Base-by-base conservation (phyloP, 495 filamentous ascomycete genomes). In the Articulospora tetracladia region DNA sequence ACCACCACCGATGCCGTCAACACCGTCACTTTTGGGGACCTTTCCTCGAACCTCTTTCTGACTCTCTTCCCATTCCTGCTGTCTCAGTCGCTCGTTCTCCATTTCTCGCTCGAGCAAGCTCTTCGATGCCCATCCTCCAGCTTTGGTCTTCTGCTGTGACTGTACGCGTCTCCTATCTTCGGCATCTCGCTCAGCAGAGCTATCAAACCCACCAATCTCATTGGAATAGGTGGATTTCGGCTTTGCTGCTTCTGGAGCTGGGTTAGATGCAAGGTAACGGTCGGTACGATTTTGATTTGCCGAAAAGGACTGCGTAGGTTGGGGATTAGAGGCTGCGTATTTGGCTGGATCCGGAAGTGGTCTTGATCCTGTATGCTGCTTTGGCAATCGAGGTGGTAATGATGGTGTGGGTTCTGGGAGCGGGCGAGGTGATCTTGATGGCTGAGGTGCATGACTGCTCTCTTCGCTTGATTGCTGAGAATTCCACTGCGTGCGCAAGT, bases 21-120 rank as follows among this genome's bases (percentile, higher is more conserved):
- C 67, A 60, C 78, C 65, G 62, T 80, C 63, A 66, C 63, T 76
- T 11, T 70, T 61, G 12, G 76, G 73, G 0, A 79, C 78, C 6
- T 82, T 85, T 47, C 78, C 77, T 51, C 82, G 77, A 1, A 84
- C 87, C 62, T 86, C 86, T 58, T 87, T 82, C 73, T 97, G 94
- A n/a, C 82, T 80, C 57, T 93, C 89, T 66, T 98, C 94, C 94
- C 94, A 98, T 66, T 98, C 94, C 53, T 83, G 79, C 74, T 98
- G 94, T 39, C 93, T 81, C 70, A 96, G 90, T 12, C 95, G 83
- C 74, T 98, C 94, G 63, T 89, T 82, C 72, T 98, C 94, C 90
- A 97, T 97, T 70, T 98, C 94, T 22, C 92, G 86, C 73, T 97
- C 92, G 1, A 98, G 79, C 6, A 98, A 80, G 2, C 89, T 90